Conservation (phyloP, 2,329 filamentous ascomycete genomes). For the Alternaria sp. region DNA sequence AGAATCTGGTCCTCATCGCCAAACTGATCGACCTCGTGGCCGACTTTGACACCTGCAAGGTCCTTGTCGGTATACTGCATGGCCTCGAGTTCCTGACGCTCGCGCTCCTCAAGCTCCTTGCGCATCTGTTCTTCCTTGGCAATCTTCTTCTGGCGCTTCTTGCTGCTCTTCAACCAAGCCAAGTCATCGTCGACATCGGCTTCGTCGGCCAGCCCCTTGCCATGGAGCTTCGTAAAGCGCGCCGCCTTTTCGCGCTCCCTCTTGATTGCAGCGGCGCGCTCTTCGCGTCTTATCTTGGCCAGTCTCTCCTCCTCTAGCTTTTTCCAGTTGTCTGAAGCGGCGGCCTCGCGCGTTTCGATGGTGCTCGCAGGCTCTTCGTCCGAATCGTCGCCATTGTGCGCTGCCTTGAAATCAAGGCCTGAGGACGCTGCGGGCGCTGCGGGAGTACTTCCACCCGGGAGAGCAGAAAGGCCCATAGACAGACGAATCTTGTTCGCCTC, state of each 20-base stretch:
- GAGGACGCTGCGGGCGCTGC: constrained; percentile 63
- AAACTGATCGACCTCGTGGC: constrained; percentile 83
- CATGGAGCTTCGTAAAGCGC: constrained; percentile 77
- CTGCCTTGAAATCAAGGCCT: constrained; percentile 66
- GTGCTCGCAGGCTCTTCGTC: constrained; percentile 82
- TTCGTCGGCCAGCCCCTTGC: constrained; percentile 83
- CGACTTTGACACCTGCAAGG: constrained; percentile 88
- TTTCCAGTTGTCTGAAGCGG: constrained; percentile 78
- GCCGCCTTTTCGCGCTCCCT: constrained; percentile 86
- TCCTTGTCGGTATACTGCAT: constrained; percentile 83
- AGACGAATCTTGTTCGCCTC: constrained; percentile 92
- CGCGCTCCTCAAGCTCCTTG: constrained; percentile 78
- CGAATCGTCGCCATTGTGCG: constrained; percentile 58
- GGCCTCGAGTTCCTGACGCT: constrained; percentile 67
- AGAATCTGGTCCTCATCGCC: constrained; percentile 87
- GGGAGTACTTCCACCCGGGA: constrained; percentile 71
- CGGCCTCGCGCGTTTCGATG: constrained; percentile 79
- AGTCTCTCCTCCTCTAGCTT: constrained; percentile 72
- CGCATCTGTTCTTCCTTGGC: constrained; percentile 73
- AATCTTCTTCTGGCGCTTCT: constrained; percentile 94
- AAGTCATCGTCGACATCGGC: constrained; percentile 76
- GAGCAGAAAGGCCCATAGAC: constrained; percentile 86
- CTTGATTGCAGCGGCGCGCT: constrained; percentile 82
- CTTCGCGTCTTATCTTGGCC: constrained; percentile 79
- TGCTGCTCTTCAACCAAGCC: constrained; percentile 86